Evolutionary conservation across 208 protist genomes (phyloP).

Genomic region (Perkinsela sp.): DNA sequence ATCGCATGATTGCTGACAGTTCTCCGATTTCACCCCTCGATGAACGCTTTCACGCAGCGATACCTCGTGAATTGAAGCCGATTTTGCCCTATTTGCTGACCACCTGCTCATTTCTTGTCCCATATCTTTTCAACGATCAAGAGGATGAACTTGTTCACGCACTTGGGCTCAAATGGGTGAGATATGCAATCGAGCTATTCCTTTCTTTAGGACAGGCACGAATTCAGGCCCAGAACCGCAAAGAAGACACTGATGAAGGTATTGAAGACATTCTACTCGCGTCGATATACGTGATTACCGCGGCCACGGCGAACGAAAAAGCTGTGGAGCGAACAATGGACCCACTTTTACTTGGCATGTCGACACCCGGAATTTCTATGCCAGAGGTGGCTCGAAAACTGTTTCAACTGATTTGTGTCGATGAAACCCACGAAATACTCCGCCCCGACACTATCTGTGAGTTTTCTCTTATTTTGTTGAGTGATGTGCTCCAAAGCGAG

Average conservation of each 20-base stretch:
- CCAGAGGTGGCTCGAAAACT: too few relatives aligned
- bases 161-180: not conserved
- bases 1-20: not conserved
- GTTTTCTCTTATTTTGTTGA: not conserved
- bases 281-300: not conserved
- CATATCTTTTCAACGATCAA: not conserved
- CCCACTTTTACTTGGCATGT: not conserved
- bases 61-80: not conserved
- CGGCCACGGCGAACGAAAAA: not conserved
- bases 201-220: not conserved
- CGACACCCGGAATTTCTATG: not conserved
- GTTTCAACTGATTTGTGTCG: not conserved
- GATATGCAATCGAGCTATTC: not conserved
- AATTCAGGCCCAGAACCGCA: not conserved
- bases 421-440: not conserved
- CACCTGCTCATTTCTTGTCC: not conserved
- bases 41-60: not conserved
- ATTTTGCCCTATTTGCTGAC: not conserved
- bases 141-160: not conserved
- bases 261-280: not conserved
- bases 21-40: not conserved
- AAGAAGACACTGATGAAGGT: not conserved
- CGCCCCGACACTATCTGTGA: not conserved
- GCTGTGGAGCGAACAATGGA: not conserved
- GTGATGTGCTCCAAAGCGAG: not conserved